phyloP scores from a whole-genome alignment of 208 protist genomes.

The Crithidia bombi region DNA sequence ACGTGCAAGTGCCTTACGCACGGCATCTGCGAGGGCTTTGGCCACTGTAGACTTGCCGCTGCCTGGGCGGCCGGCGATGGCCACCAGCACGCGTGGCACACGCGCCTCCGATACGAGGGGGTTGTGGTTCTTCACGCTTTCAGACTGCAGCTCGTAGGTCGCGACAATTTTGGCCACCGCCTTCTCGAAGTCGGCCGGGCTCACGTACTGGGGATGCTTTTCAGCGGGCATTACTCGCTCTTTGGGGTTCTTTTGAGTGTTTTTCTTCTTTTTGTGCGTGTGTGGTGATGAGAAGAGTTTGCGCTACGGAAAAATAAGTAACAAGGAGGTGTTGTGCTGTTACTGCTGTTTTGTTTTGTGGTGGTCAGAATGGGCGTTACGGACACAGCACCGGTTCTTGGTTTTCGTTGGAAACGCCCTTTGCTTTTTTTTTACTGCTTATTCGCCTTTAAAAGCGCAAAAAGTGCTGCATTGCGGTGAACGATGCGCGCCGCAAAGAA shows the following conservation, averaged over 20 bases:
- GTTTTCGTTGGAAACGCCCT: background rate
- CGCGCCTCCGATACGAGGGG: constrained; percentile 22
- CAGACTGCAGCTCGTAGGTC: constrained; percentile 23
- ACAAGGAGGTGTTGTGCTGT: background rate
- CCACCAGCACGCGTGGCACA: constrained; percentile 65
- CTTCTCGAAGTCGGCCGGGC: constrained; percentile 15
- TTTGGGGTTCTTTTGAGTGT: constrained; percentile 10
- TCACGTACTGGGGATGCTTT: constrained; percentile 11
- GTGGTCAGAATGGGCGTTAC: no score
- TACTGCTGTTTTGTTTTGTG: no score
- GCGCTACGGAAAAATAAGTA: background rate
- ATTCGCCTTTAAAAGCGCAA: no score
- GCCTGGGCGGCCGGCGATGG: constrained; percentile 75
- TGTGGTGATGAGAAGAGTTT: background rate
- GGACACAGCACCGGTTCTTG: background rate
- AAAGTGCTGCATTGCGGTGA: no score
- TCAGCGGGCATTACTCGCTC: constrained; percentile 12
- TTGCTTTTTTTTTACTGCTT: background rate
- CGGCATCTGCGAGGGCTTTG: constrained; percentile 41
- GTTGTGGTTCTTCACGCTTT: constrained; percentile 28
- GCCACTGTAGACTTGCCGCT: constrained; percentile 74
- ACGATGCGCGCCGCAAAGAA: no score
- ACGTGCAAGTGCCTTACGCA: constrained; percentile 32
- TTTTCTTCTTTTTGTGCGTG: constrained; percentile 16
- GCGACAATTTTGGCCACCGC: constrained; percentile 29